Base-by-base conservation (phyloP, 345 rosid species). In the Pelargonium nanum region DNA sequence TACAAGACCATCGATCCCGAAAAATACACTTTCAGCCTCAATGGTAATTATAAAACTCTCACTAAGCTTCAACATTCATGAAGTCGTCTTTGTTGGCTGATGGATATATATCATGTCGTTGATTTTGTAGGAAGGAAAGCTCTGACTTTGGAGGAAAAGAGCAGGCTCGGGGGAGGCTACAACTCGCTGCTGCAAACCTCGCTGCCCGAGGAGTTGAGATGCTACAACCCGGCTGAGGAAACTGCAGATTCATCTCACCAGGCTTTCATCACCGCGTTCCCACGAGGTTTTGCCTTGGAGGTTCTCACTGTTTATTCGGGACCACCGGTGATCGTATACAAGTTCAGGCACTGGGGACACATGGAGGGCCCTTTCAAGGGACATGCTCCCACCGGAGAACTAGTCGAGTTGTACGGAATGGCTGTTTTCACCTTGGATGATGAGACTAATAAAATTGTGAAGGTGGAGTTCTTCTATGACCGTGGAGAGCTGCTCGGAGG, bases 311-410 rank as follows among this genome's bases (percentile, higher is more conserved):
- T 85, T 30, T 83, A 75, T 55, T 60, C 83, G 1, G 88, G 91
- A 0, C 86, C 91, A 0, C 88, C 86, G 0, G 26, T 26, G 57
- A 80, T 85, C 19, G 67, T 64, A 0, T 85, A 74, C 81, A 85
- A 85, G 80, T 85, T 85, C 80, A 79, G 91, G 70, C 88, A 85
- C 74, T 83, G 91, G 86, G 91, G 81, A 24, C 74, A 71, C 48
- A 82, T 68, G 88, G 91, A 85, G 61, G 91, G 91, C 53, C 88
- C 91, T 58, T 85, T 80, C 76, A 84, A 81, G 66, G 85, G 83
- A 28, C 70, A 78, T 48, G 71, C 82, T 19, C 82, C 90, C 0
- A 85, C 87, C 0, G 85, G 80, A 5, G 85, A 85, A 23, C 15
- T 76, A 62, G 77, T 80, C 0, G 64, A 82, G 59, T 32, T 77